A percentile compares a stretch with the other conserved stretches of the same genome.
Conservation (phyloP, 495 filamentous ascomycete genomes). For the Penicillium argentinense region DNA sequence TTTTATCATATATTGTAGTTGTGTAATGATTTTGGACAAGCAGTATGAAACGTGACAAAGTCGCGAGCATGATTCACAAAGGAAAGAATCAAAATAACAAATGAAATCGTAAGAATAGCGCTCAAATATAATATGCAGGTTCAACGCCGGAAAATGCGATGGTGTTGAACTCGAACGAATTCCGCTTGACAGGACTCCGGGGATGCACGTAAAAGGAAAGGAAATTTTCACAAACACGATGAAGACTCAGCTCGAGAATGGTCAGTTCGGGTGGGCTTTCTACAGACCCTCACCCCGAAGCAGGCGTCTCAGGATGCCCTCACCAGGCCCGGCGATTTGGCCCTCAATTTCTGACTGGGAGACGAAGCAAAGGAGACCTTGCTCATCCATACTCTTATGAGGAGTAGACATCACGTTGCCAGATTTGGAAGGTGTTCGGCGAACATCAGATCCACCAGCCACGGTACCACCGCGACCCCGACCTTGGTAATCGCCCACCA, state of each 20-base stretch:
- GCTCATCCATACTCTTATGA: constrained; percentile 60
- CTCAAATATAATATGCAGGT: constrained; percentile 9
- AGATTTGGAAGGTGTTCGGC: constrained; percentile 60
- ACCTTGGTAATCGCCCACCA: constrained; percentile 74
- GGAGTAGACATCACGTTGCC: constrained; percentile 45
- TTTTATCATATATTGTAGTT: no score
- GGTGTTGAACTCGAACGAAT: constrained; percentile 13
- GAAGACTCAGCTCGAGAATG: not conserved
- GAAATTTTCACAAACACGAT: no score
- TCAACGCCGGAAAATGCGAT: constrained; percentile 16
- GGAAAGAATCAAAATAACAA: constrained; percentile 9
- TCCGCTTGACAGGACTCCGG: constrained; percentile 3
- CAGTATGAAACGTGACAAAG: no score
- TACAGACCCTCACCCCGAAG: constrained; percentile 44
- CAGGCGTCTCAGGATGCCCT: constrained; percentile 47
- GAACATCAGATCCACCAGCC: constrained; percentile 42
- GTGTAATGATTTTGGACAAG: no score
- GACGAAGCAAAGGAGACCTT: constrained; percentile 71
- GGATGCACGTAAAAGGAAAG: constrained; percentile 5
- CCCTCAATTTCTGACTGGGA: constrained; percentile 72
- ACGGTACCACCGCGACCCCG: constrained; percentile 64
- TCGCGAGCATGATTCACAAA: no score
- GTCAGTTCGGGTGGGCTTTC: constrained; percentile 6
- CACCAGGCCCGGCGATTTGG: constrained; percentile 68
- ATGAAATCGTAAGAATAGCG: constrained; percentile 12